These are phyloP conservation scores for Laguncularia racemosa DNA, from an alignment of 345 rosid species.

Conservation along the genomic window DNA sequence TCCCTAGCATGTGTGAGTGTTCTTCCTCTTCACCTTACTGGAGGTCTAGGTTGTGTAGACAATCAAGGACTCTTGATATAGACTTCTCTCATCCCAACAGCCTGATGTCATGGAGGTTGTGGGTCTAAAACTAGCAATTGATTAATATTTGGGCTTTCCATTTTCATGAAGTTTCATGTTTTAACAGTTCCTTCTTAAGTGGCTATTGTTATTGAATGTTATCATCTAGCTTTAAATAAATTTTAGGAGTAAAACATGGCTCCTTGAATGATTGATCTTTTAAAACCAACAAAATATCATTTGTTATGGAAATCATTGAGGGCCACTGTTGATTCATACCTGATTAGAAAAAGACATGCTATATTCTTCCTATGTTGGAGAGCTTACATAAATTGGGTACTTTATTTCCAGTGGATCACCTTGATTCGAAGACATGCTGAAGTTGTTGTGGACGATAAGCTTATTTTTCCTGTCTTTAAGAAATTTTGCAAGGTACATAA, in stretches of 20 bases:
- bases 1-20: too few species aligned
- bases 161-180: background rate
- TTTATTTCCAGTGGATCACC: constrained; percentile 66
- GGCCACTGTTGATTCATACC: too few species aligned
- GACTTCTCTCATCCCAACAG: too few species aligned
- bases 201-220: too few species aligned
- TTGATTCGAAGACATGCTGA: constrained; percentile 71
- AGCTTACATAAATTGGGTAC: constrained; percentile 6
- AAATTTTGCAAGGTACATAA: constrained; percentile 68
- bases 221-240: too few species aligned
- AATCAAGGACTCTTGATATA: too few species aligned
- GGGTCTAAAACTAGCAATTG: background rate
- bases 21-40: too few species aligned
- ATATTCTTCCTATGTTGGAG: background rate
- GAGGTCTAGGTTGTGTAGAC: too few species aligned
- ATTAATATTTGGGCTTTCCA: background rate
- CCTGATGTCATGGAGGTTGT: background rate
- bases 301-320: too few species aligned
- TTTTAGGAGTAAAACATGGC: too few species aligned
- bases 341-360: background rate
- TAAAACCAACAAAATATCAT: too few species aligned
- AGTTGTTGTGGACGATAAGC: constrained; percentile 61
- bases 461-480: constrained; percentile 54
- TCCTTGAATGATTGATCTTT: too few species aligned
- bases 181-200: background rate